Evolutionary conservation across 371 early-diverging fungal species (phyloP).

Genomic region (Vairimorpha ceranae): DNA sequence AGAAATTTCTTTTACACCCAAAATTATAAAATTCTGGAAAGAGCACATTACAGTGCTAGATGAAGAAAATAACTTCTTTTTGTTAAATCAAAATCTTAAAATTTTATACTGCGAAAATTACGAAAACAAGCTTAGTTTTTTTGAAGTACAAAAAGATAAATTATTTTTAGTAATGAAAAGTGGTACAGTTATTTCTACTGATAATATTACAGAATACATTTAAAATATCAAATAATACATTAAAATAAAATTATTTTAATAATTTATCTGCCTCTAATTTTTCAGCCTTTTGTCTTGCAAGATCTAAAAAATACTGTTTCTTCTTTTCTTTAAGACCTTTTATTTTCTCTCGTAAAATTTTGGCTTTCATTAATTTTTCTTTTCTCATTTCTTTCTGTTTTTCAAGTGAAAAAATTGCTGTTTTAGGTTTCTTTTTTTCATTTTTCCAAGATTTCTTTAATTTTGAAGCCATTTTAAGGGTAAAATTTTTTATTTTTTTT

Average conservation of each 20-base stretch:
- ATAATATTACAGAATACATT: neutral
- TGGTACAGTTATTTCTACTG: neutral
- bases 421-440: conserved; percentile 8
- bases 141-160: neutral
- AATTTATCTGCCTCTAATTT: conserved; percentile 9
- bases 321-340: conserved; percentile 15
- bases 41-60: neutral
- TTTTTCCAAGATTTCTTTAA: conserved; percentile 14
- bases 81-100: neutral
- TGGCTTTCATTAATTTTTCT: neutral
- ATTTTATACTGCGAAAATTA: neutral
- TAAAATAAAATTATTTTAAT: conserved; percentile 10
- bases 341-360: conserved; percentile 8
- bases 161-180: neutral
- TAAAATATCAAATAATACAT: neutral
- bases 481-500: conserved; percentile 17
- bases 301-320: conserved; percentile 2
- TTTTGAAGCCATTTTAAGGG: conserved; percentile 13
- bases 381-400: conserved; percentile 9
- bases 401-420: conserved; percentile 2
- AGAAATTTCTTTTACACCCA: neutral
- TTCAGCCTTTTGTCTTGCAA: conserved; percentile 16
- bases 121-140: neutral
- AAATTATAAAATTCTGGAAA: conserved; percentile 3
- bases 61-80: neutral